phyloP scores from a whole-genome alignment of 352 stramenopile species.

The Globisporangium nodosum region DNA sequence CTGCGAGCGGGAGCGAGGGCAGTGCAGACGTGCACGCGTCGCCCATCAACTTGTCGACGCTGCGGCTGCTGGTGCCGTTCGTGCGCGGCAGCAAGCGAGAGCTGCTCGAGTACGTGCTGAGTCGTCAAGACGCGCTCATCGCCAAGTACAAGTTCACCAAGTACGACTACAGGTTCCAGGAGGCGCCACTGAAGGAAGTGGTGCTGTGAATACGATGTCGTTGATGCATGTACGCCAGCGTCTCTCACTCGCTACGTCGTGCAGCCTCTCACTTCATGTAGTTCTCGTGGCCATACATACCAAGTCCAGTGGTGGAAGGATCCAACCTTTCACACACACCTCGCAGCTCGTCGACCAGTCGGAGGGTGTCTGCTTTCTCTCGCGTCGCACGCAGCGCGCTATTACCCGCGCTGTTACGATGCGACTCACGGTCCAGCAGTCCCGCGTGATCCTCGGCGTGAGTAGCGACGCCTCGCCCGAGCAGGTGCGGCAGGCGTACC shows the following conservation, averaged over 20 bases:
- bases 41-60: slow-evolving; percentile 16
- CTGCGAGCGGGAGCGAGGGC: background rate
- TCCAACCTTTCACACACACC: no score
- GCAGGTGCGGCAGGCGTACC: slow-evolving; percentile 55
- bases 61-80: slow-evolving; percentile 27
- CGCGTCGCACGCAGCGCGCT: no score
- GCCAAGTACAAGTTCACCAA: slow-evolving; percentile 45
- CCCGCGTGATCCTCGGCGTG: slow-evolving; percentile 40
- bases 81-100: slow-evolving; percentile 24
- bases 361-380: background rate
- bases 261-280: no score
- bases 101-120: slow-evolving; percentile 32
- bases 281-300: no score
- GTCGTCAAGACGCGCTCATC: slow-evolving; percentile 24
- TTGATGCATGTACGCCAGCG: no score
- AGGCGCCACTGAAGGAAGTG: slow-evolving; percentile 14
- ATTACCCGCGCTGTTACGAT: slow-evolving; percentile 1
- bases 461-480: slow-evolving; percentile 28
- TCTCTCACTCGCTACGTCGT: no score
- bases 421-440: slow-evolving; percentile 35
- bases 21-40: background rate
- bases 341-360: background rate
- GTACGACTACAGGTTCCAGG: slow-evolving; percentile 53
- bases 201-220: background rate
- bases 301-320: no score